These are phyloP conservation scores for Coffea humblotiana DNA, from an alignment of 305 asterid genomes.

Conservation along the genomic window DNA sequence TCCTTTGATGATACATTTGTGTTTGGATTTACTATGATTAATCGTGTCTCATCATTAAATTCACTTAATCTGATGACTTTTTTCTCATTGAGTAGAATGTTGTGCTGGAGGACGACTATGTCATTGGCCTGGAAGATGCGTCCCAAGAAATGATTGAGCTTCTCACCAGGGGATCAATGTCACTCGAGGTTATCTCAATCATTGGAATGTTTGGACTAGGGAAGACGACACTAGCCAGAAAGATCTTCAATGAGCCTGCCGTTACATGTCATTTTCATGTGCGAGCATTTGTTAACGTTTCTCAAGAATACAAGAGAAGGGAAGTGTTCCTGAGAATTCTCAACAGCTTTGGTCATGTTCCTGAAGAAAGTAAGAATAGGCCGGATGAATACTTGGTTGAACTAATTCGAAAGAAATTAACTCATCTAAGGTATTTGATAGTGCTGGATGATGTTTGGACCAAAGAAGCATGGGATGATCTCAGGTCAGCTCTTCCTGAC, in stretches of 20 bases:
- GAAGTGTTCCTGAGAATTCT: slow-evolving; percentile 19
- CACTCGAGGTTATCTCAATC: too few relatives aligned
- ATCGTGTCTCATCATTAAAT: too few relatives aligned
- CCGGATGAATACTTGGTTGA: neutral
- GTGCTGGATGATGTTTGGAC: slow-evolving; percentile 31
- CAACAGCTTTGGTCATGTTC: too few relatives aligned
- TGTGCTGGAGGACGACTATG: neutral
- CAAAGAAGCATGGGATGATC: slow-evolving; percentile 5
- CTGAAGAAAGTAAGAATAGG: neutral
- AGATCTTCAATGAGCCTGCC: neutral
- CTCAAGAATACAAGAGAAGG: slow-evolving; percentile 9
- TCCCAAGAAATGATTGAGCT: neutral
- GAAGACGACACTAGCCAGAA: slow-evolving; percentile 28
- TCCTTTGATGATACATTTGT: too few relatives aligned
- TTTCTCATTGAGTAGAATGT: too few relatives aligned
- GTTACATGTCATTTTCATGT: neutral
- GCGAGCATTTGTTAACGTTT: slow-evolving; percentile 16
- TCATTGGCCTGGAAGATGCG: slow-evolving; percentile 1
- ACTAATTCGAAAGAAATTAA: neutral
- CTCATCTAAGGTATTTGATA: slow-evolving; percentile 11
- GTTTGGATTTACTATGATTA: too few relatives aligned
- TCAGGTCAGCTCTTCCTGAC: slow-evolving; percentile 2
- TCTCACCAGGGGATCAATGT: too few relatives aligned
- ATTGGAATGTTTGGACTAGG: slow-evolving; percentile 25
- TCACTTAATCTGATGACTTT: too few relatives aligned